Evolutionary conservation across 2,329 filamentous ascomycete species (phyloP).

Genomic region (Colletotrichum tanaceti): DNA sequence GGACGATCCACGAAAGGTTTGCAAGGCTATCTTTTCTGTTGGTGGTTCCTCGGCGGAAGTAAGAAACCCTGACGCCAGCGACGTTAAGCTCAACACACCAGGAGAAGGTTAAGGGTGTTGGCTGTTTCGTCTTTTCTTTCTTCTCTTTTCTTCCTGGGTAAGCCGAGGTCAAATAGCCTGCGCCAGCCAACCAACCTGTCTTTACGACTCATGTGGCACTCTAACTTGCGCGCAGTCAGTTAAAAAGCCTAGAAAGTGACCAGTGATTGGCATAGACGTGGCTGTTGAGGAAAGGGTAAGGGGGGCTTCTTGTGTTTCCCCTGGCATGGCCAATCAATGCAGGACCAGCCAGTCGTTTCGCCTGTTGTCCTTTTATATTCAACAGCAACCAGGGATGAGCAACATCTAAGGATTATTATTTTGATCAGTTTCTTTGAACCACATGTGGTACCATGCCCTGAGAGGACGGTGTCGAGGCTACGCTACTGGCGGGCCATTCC

Average conservation of each 20-base stretch:
- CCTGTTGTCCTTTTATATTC: too few relatives aligned
- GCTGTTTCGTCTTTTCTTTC: slow-evolving; percentile 23
- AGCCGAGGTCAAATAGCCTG: not conserved
- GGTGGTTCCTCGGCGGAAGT: not conserved
- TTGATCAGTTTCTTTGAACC: not conserved
- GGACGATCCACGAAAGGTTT: slow-evolving; percentile 3
- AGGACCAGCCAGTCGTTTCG: too few relatives aligned
- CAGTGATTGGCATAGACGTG: too few relatives aligned
- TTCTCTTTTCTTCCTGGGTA: not conserved
- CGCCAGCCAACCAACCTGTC: not conserved
- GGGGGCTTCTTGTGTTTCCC: not conserved
- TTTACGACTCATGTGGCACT: not conserved
- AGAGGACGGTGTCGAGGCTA: not conserved
- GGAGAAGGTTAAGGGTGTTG: slow-evolving; percentile 9
- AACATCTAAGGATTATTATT: too few relatives aligned
- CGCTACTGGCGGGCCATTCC: not conserved
- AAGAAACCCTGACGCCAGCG: not conserved
- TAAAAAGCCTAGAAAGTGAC: not conserved
- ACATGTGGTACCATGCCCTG: not conserved
- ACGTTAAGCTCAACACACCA: not conserved
- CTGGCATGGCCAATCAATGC: too few relatives aligned
- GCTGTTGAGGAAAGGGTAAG: not conserved
- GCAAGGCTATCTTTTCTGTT: not conserved
- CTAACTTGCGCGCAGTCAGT: not conserved
- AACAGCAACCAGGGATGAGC: not conserved